These are phyloP conservation scores for Wallacemonas sp. DNA, from an alignment of 208 protist species.

Conservation along the genomic window DNA sequence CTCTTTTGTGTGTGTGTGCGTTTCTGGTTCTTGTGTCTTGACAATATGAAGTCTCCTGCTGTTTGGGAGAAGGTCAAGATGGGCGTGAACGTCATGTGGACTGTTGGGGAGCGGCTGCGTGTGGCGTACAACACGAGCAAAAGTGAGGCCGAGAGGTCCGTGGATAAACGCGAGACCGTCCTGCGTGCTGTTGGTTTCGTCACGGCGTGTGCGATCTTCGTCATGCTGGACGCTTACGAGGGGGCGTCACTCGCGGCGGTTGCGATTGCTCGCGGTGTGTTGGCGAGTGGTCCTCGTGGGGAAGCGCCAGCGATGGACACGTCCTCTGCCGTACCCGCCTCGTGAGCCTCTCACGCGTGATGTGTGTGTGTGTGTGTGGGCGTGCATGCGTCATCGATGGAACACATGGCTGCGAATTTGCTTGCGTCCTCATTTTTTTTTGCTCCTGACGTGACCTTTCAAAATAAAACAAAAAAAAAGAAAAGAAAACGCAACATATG, in stretches of 20 bases:
- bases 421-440: too few species aligned
- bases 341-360: too few species aligned
- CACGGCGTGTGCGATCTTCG: constrained; percentile 29
- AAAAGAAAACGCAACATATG: neutral
- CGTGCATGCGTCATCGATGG: too few species aligned
- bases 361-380: too few species aligned
- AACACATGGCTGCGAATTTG: too few species aligned
- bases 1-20: too few species aligned
- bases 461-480: too few species aligned
- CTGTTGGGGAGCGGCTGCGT: constrained; percentile 68
- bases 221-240: constrained; percentile 50
- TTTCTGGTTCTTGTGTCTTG: too few species aligned
- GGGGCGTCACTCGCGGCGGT: constrained; percentile 20
- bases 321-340: too few species aligned
- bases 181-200: constrained; percentile 42
- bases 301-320: neutral
- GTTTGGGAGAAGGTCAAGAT: constrained; percentile 41
- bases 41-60: constrained; percentile 16
- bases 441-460: too few species aligned
- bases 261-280: constrained; percentile 6
- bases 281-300: neutral
- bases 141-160: constrained; percentile 44
- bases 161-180: constrained; percentile 45
- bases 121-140: constrained; percentile 71
- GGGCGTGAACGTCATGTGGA: constrained; percentile 55